Percentiles rank a stretch among this genome's conserved stretches.
Conservation (phyloP, 2,329 filamentous ascomycete species). For the Ceratocystiopsis minuta region DNA sequence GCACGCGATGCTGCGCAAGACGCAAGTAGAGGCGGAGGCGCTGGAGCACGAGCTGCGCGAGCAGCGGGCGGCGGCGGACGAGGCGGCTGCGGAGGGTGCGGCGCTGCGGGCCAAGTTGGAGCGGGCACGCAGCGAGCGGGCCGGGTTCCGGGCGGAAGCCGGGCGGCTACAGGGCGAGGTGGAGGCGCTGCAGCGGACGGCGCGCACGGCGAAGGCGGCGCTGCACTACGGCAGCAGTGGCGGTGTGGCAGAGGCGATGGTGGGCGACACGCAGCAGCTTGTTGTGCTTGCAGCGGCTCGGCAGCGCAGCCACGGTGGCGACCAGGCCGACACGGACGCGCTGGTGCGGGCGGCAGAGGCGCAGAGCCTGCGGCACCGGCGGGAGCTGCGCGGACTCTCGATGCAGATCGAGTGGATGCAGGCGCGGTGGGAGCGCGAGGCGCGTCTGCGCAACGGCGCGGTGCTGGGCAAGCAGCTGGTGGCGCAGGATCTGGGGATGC, state of each 20-base stretch:
- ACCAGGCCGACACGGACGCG: slow-evolving; percentile 37
- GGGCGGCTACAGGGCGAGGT: slow-evolving; percentile 37
- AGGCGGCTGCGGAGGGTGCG: slow-evolving; percentile 35
- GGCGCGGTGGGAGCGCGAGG: slow-evolving; percentile 62
- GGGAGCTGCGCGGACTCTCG: slow-evolving; percentile 63
- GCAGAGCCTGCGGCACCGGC: slow-evolving; percentile 50
- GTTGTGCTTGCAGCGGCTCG: slow-evolving; percentile 11
- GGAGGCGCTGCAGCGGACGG: slow-evolving; percentile 24
- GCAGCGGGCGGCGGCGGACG: slow-evolving; percentile 46
- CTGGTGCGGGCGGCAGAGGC: slow-evolving; percentile 38
- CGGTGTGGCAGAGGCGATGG: background rate
- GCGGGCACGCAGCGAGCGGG: slow-evolving; percentile 47
- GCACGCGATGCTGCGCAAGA: slow-evolving; percentile 40
- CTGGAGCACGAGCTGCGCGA: slow-evolving; percentile 56
- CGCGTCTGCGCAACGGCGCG: slow-evolving; percentile 59
- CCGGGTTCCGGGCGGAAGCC: slow-evolving; percentile 32
- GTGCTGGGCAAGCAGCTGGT: slow-evolving; percentile 80
- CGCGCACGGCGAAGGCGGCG: slow-evolving; percentile 18
- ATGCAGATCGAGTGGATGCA: slow-evolving; percentile 88
- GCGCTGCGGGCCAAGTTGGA: slow-evolving; percentile 50
- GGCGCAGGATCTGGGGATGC: slow-evolving; percentile 60
- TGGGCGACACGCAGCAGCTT: slow-evolving; percentile 4
- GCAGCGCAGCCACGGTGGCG: slow-evolving; percentile 10
- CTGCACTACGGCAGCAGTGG: slow-evolving; percentile 9
- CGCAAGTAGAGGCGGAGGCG: slow-evolving; percentile 45